Evolutionary conservation across 106 monocot species (phyloP).

Genomic region (Acorus gramineus): DNA sequence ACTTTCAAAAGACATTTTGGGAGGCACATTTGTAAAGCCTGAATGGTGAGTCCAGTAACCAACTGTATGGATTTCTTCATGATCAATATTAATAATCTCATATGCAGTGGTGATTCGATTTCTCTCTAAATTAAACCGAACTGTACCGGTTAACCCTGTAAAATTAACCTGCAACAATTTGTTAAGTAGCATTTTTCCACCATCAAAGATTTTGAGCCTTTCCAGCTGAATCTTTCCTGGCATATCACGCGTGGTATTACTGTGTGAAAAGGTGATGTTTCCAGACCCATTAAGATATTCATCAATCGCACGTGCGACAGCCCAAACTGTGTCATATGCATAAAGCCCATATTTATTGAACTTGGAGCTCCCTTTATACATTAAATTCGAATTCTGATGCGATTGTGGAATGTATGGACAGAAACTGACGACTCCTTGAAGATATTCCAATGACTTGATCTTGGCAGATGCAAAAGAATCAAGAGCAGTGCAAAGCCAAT

Average conservation of each 20-base stretch:
- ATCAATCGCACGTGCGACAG: slow-evolving; percentile 44
- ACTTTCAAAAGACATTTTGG: slow-evolving; percentile 10
- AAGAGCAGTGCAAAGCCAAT: slow-evolving; percentile 50
- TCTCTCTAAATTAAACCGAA: slow-evolving; percentile 31
- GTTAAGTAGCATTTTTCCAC: slow-evolving; percentile 32
- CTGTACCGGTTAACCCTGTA: slow-evolving; percentile 40
- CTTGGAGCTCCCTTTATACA: slow-evolving; percentile 28
- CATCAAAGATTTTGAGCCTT: slow-evolving; percentile 37
- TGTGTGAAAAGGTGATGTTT: slow-evolving; percentile 32
- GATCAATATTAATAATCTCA: slow-evolving; percentile 46
- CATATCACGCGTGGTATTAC: slow-evolving; percentile 5
- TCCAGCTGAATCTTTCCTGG: slow-evolving; percentile 25
- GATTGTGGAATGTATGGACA: slow-evolving; percentile 48
- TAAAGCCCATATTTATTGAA: slow-evolving; percentile 45
- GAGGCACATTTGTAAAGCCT: slow-evolving; percentile 24
- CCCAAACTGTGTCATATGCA: slow-evolving; percentile 77
- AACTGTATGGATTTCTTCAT: slow-evolving; percentile 15
- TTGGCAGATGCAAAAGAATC: slow-evolving; percentile 15
- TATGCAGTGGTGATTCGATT: slow-evolving; percentile 32
- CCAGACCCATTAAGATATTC: slow-evolving; percentile 31
- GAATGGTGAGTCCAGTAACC: slow-evolving; percentile 49
- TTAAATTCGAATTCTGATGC: slow-evolving; percentile 21
- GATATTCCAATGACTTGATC: slow-evolving; percentile 5
- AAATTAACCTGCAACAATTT: slow-evolving; percentile 41
- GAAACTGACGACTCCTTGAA: slow-evolving; percentile 61